These are phyloP conservation scores for Suhomyces maxii DNA, from an alignment of 1,139 yeast species.

Conservation along the genomic window DNA sequence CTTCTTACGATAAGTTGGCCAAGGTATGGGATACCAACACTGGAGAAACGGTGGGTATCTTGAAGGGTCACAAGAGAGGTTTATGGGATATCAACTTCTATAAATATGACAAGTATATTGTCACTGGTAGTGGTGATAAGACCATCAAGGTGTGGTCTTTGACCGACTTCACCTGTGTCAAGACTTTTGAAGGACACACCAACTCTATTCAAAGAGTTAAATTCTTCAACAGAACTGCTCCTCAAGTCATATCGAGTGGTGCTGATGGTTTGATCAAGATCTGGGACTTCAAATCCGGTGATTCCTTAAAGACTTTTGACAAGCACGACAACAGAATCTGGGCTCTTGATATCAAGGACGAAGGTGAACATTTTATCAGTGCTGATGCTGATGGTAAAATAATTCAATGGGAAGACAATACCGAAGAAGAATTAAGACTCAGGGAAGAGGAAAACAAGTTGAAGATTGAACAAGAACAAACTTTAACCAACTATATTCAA, in stretches of 20 bases:
- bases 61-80: constrained; percentile 91
- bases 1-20: constrained; percentile 91
- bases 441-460: constrained; percentile 52
- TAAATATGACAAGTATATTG: constrained; percentile 69
- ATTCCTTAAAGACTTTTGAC: constrained; percentile 72
- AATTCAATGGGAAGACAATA: constrained; percentile 84
- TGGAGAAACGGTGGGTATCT: constrained; percentile 83
- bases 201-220: constrained; percentile 84
- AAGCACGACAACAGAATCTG: constrained; percentile 93
- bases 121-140: constrained; percentile 89
- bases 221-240: constrained; percentile 59
- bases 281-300: constrained; percentile 82
- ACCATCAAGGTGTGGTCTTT: constrained; percentile 88
- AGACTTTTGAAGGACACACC: constrained; percentile 92
- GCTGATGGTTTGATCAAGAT: constrained; percentile 93
- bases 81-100: constrained; percentile 90
- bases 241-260: constrained; percentile 78
- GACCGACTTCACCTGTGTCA: constrained; percentile 67
- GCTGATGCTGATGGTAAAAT: constrained; percentile 97
- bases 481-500: constrained; percentile 68
- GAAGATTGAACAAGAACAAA: constrained; percentile 84
- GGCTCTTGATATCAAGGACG: constrained; percentile 70
- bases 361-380: constrained; percentile 69
- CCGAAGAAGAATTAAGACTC: constrained; percentile 55
- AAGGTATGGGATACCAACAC: constrained; percentile 81